Percentiles rank a stretch among this genome's conserved stretches.
phyloP scores from a whole-genome alignment of 768 basidiomycete genomes.

The Phanerodontia chrysosporium region DNA sequence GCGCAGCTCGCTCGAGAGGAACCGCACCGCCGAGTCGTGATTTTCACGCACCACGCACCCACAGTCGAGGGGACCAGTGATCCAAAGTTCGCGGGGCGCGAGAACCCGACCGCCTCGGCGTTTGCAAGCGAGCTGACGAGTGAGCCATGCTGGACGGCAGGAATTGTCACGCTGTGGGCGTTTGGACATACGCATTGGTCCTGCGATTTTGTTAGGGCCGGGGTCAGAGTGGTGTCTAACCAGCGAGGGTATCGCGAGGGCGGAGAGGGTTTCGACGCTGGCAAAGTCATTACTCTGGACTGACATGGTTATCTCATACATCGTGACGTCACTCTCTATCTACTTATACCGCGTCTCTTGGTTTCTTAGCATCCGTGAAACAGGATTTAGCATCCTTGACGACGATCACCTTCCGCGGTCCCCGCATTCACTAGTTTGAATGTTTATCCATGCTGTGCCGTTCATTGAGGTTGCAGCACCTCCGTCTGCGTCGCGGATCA shows the following conservation, averaged over 20 bases:
- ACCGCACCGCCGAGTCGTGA: constrained; percentile 26
- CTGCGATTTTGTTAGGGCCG: constrained; percentile 32
- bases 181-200: constrained; percentile 40
- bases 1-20: constrained; percentile 24
- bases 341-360: not conserved
- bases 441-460: not conserved
- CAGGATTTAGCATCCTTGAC: not conserved
- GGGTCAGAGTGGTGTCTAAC: constrained; percentile 33
- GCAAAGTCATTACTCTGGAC: not conserved
- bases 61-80: constrained; percentile 31
- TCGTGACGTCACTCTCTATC: not conserved
- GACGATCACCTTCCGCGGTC: not conserved
- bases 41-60: constrained; percentile 40
- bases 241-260: constrained; percentile 29
- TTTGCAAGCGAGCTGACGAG: constrained; percentile 30
- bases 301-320: too few relatives aligned
- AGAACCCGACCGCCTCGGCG: constrained; percentile 20
- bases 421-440: not conserved
- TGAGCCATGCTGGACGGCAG: constrained; percentile 23
- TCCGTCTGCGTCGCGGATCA: not conserved
- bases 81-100: constrained; percentile 26
- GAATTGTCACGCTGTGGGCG: constrained; percentile 31
- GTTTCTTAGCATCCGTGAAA: not conserved
- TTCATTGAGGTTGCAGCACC: not conserved
- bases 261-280: not conserved